phyloP scores from a whole-genome alignment of 2,329 filamentous ascomycete genomes.

The Arthrobotrys sinensis region DNA sequence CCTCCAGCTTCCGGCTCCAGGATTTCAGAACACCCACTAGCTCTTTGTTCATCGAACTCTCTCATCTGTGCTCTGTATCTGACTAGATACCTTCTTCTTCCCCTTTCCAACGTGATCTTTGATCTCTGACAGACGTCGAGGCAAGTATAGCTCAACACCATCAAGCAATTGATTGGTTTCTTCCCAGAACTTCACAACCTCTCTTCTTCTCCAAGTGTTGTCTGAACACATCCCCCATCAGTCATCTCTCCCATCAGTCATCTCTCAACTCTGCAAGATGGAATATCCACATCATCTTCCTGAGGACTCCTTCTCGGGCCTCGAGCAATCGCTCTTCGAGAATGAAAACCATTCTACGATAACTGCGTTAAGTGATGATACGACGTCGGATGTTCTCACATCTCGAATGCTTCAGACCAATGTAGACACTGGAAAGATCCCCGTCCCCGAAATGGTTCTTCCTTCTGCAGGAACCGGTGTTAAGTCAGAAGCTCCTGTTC shows the following conservation, averaged over 20 bases:
- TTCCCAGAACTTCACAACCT: not conserved
- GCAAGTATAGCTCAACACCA: conserved; percentile 21
- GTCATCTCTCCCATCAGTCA: not conserved
- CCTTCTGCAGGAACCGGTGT: conserved; percentile 6
- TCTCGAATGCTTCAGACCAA: not conserved
- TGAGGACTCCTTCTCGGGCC: conserved; percentile 18
- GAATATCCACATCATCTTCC: not conserved
- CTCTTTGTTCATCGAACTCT: conserved; percentile 2
- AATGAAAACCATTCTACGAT: conserved; percentile 3
- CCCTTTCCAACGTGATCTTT: not conserved
- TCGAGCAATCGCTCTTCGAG: not conserved
- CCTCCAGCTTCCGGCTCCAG: not conserved
- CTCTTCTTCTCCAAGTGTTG: not conserved
- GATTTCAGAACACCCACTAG: not conserved
- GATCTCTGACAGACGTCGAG: conserved; percentile 13
- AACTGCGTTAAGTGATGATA: not conserved
- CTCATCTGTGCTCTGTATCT: conserved; percentile 10
- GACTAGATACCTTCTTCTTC: conserved; percentile 4
- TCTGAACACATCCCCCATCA: not conserved
- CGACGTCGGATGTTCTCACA: not conserved
- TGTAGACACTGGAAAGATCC: conserved; percentile 9
- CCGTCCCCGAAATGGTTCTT: conserved; percentile 21
- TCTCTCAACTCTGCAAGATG: not conserved
- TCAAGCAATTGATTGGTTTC: not conserved
- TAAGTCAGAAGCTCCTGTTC: conserved; percentile 21